Evolutionary conservation across 2,329 filamentous ascomycete genomes (phyloP).

Genomic region (Kalmusia sp.): DNA sequence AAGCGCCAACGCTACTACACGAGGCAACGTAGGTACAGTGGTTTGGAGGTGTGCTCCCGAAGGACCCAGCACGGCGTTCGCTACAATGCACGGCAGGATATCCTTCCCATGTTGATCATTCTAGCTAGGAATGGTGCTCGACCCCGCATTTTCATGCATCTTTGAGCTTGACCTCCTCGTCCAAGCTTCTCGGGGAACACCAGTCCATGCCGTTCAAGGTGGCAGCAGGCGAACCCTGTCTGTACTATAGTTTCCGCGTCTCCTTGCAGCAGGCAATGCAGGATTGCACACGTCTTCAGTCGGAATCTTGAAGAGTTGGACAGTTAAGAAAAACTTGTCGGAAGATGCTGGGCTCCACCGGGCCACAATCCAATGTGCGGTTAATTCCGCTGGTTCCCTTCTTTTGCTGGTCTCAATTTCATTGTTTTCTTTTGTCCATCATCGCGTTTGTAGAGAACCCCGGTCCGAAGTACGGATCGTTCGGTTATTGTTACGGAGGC

Average conservation of each 20-base stretch:
- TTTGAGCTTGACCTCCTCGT: slow-evolving; percentile 33
- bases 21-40: slow-evolving; percentile 13
- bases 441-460: background rate
- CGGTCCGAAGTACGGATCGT: slow-evolving; percentile 15
- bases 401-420: background rate
- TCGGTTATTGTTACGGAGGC: slow-evolving; percentile 18
- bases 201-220: slow-evolving; percentile 27
- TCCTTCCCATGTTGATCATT: slow-evolving; percentile 26
- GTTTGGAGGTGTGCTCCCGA: slow-evolving; percentile 12
- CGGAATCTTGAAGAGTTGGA: background rate
- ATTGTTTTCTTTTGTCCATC: background rate
- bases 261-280: slow-evolving; percentile 3
- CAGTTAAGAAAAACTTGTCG: background rate
- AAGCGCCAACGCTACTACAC: slow-evolving; percentile 26
- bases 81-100: slow-evolving; percentile 30
- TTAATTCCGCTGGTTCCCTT: background rate
- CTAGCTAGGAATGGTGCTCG: slow-evolving; percentile 31
- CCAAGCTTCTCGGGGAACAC: slow-evolving; percentile 35
- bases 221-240: slow-evolving; percentile 19
- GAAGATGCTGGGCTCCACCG: background rate
- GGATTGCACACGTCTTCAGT: background rate
- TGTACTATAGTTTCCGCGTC: slow-evolving; percentile 10
- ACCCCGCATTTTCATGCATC: slow-evolving; percentile 46
- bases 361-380: background rate
- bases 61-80: slow-evolving; percentile 19